Evolutionary conservation across 2,329 filamentous ascomycete genomes (phyloP).

Genomic region (Hypoxylon sp.): DNA sequence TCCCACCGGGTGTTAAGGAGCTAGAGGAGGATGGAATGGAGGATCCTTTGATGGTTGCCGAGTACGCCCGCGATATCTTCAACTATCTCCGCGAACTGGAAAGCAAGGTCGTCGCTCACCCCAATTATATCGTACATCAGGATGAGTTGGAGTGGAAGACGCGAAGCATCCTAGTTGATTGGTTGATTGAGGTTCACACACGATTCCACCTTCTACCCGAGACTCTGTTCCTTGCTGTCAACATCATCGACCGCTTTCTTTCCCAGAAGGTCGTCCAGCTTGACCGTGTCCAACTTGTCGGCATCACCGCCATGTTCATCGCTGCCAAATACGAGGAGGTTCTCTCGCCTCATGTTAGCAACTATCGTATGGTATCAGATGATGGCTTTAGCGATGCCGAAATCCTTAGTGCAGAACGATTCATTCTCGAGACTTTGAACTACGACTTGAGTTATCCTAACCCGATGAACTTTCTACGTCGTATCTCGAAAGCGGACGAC

Average conservation of each 20-base stretch:
- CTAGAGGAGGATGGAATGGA: constrained; percentile 90
- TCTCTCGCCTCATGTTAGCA: constrained; percentile 93
- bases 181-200: constrained; percentile 98
- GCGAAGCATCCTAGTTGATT: constrained; percentile 95
- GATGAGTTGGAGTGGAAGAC: constrained; percentile 98
- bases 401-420: constrained; percentile 96
- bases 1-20: constrained; percentile 67
- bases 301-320: constrained; percentile 99
- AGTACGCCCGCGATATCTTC: constrained; percentile 97
- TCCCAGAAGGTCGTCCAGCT: constrained; percentile 96
- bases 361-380: constrained; percentile 92
- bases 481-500: constrained; percentile 99
- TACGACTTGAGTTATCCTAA: constrained; percentile 99
- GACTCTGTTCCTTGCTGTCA: constrained; percentile 96
- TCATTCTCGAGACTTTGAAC: constrained; percentile 89
- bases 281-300: constrained; percentile 94
- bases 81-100: constrained; percentile 94
- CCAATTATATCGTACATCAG: constrained; percentile 95
- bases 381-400: constrained; percentile 96
- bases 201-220: constrained; percentile 96
- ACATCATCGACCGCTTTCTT: constrained; percentile 98
- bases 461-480: constrained; percentile 99
- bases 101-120: constrained; percentile 83
- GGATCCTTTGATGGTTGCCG: constrained; percentile 97
- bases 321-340: constrained; percentile 99